Percentiles rank a stretch among this genome's conserved stretches.
phyloP scores from a whole-genome alignment of 176 grass and related monocot species.

The Thinopyrum elongatum region DNA sequence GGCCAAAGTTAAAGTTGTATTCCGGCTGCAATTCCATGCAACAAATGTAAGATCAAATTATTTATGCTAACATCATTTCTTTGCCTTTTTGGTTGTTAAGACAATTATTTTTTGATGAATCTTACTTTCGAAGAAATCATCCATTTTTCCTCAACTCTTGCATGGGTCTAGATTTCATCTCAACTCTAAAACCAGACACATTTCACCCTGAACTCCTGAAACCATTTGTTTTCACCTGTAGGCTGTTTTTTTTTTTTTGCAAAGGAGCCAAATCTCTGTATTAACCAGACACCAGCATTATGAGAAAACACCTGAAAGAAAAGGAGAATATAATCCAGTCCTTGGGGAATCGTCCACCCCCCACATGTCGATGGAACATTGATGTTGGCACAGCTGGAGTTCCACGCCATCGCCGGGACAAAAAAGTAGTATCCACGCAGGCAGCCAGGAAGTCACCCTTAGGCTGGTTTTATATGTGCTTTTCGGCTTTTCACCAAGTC shows the following conservation, averaged over 20 bases:
- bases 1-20: slow-evolving; percentile 96
- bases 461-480: not conserved
- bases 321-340: too few relatives aligned
- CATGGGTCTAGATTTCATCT: not conserved
- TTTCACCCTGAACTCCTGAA: not conserved
- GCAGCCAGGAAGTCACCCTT: not conserved
- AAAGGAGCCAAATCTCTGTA: too few relatives aligned
- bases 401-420: too few relatives aligned
- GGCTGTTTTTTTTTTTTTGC: not conserved
- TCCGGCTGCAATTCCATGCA: slow-evolving; percentile 94
- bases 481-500: not conserved
- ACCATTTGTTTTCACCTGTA: not conserved
- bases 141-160: not conserved
- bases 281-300: too few relatives aligned
- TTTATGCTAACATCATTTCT: slow-evolving; percentile 20
- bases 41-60: slow-evolving; percentile 74
- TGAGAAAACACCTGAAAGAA: too few relatives aligned
- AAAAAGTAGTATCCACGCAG: too few relatives aligned
- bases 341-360: too few relatives aligned
- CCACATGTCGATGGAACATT: too few relatives aligned
- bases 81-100: slow-evolving; percentile 28
- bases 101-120: not conserved
- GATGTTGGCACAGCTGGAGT: too few relatives aligned
- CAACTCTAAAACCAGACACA: not conserved
- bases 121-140: not conserved